Evolutionary conservation across 192 early-diverging fungal genomes (phyloP), one percentile per base, ranked within the genome.

Genomic region (Gorgonomyces haynaldii): DNA sequence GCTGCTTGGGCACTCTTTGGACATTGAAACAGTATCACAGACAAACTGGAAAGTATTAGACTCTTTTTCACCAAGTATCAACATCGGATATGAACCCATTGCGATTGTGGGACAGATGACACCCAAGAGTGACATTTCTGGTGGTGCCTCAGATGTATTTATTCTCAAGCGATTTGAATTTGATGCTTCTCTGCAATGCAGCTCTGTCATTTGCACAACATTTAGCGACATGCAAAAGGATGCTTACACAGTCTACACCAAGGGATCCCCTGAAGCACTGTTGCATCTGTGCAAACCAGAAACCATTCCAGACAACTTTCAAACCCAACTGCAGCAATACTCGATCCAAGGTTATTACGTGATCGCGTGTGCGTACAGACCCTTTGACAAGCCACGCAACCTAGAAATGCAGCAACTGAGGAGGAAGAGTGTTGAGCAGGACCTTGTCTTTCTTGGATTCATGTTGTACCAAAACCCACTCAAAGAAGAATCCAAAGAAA

Each of bases 391-490:
- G 2, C 32, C 38, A 23, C 26, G 42, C 17, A 4, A 27, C 9
- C 8, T 24, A n/a, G n/a, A n/a, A 16, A n/a, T 49, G 24, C 24
- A 17, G 17, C 17, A 41, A 34, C 9, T 42, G 22, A 47, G 59
- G n/a, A 76, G 86, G 21, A 80, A 84, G 12, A 56, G 74, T 28
- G 51, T 89, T 27, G 88, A 91, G 53, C 10, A 52, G 4, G 71
- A 62, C 4, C 64, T 78, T 38, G 34, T 52, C 13, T 78, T 86
- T 50, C 37, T 66, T 1, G 83, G 83, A 22, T 77, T 90, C 50
- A 56, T 90, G 2, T 53, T 88, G 59, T 78, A 87, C 45, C 66
- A 81, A 39, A 90, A 90, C 64, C 75, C 68, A 56, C 58, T 88
- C 25, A 86, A 87, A 55, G 48, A 62, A 1, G 81, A 88, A 57